phyloP scores from a whole-genome alignment of 306 rosid genomes.

The Geum urbanum region DNA sequence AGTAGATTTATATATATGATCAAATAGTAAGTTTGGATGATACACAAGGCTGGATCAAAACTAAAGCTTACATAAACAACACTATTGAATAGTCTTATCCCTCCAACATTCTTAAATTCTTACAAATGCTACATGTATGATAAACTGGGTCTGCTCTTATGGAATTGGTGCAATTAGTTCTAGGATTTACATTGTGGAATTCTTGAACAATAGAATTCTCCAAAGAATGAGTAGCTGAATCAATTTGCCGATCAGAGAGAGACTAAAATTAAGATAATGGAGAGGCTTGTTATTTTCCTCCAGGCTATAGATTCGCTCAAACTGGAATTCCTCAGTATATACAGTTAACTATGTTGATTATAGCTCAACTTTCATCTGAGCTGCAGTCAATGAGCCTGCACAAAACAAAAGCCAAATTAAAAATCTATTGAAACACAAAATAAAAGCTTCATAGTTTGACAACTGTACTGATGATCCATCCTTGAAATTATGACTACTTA shows the following conservation, averaged over 20 bases:
- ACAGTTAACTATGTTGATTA: slow-evolving; percentile 28
- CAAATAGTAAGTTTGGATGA: slow-evolving; percentile 24
- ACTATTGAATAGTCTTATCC: slow-evolving; percentile 4
- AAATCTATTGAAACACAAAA: background rate
- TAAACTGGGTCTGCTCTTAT: slow-evolving; percentile 11
- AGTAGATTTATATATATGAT: slow-evolving; percentile 16
- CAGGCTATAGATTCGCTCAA: slow-evolving; percentile 30
- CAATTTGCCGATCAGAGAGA: slow-evolving; percentile 21
- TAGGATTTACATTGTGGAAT: slow-evolving; percentile 34
- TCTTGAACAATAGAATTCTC: slow-evolving; percentile 32
- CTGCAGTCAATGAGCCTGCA: slow-evolving; percentile 38
- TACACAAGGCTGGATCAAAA: slow-evolving; percentile 33
- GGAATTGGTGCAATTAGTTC: slow-evolving; percentile 37
- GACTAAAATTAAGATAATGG: slow-evolving; percentile 7
- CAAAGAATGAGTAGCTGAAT: slow-evolving; percentile 45
- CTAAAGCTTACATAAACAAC: slow-evolving; percentile 25
- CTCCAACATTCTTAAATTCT: slow-evolving; percentile 9
- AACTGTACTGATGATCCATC: background rate
- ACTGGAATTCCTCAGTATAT: slow-evolving; percentile 39
- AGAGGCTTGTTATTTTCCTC: slow-evolving; percentile 26
- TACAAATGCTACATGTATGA: slow-evolving; percentile 14
- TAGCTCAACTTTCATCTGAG: slow-evolving; percentile 50
- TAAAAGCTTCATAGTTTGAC: background rate
- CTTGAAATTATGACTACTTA: slow-evolving; percentile 8
- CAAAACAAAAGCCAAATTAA: slow-evolving; percentile 1